Base-by-base conservation (phyloP, 2,329 filamentous ascomycete genomes). In the Parafenestella ontariensis region DNA sequence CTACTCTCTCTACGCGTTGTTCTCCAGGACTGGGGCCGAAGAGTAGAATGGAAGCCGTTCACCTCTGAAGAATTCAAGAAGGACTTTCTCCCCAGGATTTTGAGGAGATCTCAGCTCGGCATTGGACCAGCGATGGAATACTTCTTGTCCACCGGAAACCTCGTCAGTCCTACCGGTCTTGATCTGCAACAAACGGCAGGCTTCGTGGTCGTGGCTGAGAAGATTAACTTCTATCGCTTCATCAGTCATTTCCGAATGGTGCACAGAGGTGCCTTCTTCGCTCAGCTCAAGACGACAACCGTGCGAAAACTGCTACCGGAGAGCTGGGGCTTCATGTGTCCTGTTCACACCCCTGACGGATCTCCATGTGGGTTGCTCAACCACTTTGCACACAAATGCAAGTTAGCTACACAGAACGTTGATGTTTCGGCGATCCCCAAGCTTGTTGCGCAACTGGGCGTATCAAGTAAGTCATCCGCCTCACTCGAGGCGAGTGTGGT, bases 161-260 rank as follows among this genome's bases (percentile, higher is more conserved):
- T 99, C 41, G 87, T 92, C 70, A 96, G 91, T 81, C 88, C 91
- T 13, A 96, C 91, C 26, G 95, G 95, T 61, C 83, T 99, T 36
- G 95, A 99, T 83, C 77, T 97, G 69, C 95, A 98, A 73, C 95
- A 99, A 77, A 89, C 89, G 0, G 95, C 94, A 11, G 95, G 95
- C 59, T 99, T 96, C 76, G 96, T 92, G 0, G 92, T 99, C 46
- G 93, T 98, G 46, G 95, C 95, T 2, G 95, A 99, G 75, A 98
- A 98, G 83, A 94, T 99, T 74, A 99, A 99, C 80, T 99, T 98
- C 75, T 87, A 96, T 70, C 91, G 95, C 69, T 99, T 98, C 80
- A 96, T 99, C 79, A 95, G 91, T 76, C 95, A 99, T 77, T 99
- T 99, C 84, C 90, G 95, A 64, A 97, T 97, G 92, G 92, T 99